Evolutionary conservation across 2,329 filamentous ascomycete species (phyloP).

Genomic region (Trichophyton verrucosum): DNA sequence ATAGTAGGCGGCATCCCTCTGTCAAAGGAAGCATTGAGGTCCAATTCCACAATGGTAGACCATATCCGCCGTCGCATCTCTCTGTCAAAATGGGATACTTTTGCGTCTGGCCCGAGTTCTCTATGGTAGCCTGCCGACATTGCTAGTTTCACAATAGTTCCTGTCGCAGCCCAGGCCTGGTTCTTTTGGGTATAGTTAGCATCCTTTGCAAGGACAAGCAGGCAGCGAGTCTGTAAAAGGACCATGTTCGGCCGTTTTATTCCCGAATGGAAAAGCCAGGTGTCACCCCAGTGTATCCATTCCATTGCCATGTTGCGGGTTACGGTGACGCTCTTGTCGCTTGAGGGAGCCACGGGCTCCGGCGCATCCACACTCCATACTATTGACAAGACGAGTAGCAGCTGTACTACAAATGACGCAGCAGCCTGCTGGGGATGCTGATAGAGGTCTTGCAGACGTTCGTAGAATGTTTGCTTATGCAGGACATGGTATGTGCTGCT

Average conservation of each 20-base stretch:
- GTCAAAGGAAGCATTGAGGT: conserved; percentile 44
- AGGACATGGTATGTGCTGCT: conserved; percentile 31
- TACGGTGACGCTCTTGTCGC: conserved; percentile 6
- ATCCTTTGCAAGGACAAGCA: conserved; percentile 40
- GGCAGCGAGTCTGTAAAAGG: conserved; percentile 40
- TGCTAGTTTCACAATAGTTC: conserved; percentile 40
- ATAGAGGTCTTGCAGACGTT: conserved; percentile 28
- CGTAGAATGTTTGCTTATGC: conserved; percentile 30
- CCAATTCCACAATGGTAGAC: conserved; percentile 45
- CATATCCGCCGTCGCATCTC: conserved; percentile 44
- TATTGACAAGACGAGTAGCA: conserved; percentile 28
- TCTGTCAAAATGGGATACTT: conserved; percentile 29
- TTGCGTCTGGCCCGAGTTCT: conserved; percentile 22
- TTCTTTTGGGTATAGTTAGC: conserved; percentile 42
- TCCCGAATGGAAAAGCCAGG: conserved; percentile 67
- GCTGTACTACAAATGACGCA: conserved; percentile 24
- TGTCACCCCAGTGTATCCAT: conserved; percentile 83
- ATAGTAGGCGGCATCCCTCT: conserved; percentile 41
- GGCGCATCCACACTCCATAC: conserved; percentile 22
- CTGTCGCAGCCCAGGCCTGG: conserved; percentile 41
- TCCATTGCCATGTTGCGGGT: conserved; percentile 33
- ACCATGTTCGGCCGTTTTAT: conserved; percentile 41
- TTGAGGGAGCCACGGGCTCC: background rate
- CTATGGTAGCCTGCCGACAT: conserved; percentile 43
- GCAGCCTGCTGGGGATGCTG: conserved; percentile 19